Base-by-base conservation (phyloP, 495 filamentous ascomycete genomes). In the Extremus antarcticus region DNA sequence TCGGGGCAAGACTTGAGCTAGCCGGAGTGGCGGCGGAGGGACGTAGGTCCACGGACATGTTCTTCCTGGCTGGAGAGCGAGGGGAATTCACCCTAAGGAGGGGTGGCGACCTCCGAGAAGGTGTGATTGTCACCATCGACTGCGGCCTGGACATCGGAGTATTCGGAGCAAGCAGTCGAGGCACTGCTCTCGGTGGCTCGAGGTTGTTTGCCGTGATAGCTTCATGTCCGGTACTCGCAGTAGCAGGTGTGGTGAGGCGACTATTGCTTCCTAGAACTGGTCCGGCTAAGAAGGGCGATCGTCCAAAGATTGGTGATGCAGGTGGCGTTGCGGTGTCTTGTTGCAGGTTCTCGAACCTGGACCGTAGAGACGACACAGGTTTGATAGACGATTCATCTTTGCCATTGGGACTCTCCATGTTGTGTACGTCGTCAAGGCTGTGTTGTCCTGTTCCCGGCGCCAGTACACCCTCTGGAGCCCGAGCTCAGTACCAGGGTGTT, bases 291-390 rank as follows among this genome's bases (percentile, higher is more conserved):
- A 50, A 62, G 47, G 57, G 74, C 72, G 66, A 71, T 71, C 66
- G 69, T 65, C 69, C 40, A 71, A 64, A 47, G 71, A 71, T 47
- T 64, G 57, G 21, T 0, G 67, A 65, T 57, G 57, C 69, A 54
- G 62, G 52, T 62, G 66, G 65, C 46, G 64, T 66, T 58, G 65
- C 71, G 61, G 65, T 59, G 63, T 71, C 79, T 50, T 73, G 64
- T 59, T 79, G 79, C 38, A 83, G 78, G 54, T 85, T 85, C 74
- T 98, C 92, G 65, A 98, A 98, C 66, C 91, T 85, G 41, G 90
- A 92, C 47, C 88, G 79, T 29, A 97, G 74, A 45, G 91, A 94
- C 41, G 92, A 98, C 23, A 98, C 92, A 0, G 92, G 87, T 74
- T 54, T 59, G 41, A 64, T 72, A 19, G 50, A 55, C 19, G 58